Conservation (phyloP, 768 basidiomycete species). For the Mycena amicta region DNA sequence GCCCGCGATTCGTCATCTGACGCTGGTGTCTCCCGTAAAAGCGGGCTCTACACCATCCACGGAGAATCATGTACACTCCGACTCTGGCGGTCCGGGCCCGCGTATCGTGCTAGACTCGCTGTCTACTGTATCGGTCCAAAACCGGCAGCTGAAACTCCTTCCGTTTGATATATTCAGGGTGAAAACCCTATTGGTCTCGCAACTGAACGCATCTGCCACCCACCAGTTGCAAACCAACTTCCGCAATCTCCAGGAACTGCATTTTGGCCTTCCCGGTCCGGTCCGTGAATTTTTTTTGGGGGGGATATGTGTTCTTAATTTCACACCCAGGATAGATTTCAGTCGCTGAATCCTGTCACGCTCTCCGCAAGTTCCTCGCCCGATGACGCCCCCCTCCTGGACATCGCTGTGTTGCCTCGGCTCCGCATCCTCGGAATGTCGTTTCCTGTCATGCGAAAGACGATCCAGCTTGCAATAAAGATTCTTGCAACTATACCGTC, state of each 20-base stretch:
- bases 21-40: neutral
- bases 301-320: no score
- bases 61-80: no score
- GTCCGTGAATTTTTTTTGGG: neutral
- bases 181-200: neutral
- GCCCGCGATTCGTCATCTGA: neutral
- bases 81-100: neutral
- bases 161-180: neutral
- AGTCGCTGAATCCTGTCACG: neutral
- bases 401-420: neutral
- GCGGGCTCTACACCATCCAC: no score
- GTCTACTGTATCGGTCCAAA: neutral
- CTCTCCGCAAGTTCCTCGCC: neutral
- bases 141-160: neutral
- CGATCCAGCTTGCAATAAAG: neutral
- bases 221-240: neutral
- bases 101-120: neutral
- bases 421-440: neutral
- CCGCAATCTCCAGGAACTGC: neutral
- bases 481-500: neutral
- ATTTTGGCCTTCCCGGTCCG: neutral
- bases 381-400: neutral
- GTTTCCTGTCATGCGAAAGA: neutral
- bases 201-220: neutral
- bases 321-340: neutral